Conservation (phyloP, 257 asterid genomes). For the Paulownia fortunei region DNA sequence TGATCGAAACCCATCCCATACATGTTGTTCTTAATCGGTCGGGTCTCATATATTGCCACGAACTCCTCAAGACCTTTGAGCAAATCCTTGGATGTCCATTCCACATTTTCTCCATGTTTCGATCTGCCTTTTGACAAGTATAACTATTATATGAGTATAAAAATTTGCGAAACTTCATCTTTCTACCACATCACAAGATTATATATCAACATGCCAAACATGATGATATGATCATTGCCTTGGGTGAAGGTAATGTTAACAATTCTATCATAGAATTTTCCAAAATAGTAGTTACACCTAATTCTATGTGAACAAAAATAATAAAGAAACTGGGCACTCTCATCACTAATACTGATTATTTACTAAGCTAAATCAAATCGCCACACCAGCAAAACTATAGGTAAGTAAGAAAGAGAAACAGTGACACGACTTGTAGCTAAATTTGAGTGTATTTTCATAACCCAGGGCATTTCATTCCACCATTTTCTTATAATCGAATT, state of each 20-base stretch:
- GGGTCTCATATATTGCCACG: constrained; percentile 81
- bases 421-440: neutral
- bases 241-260: neutral
- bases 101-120: constrained; percentile 91
- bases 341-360: constrained; percentile 1
- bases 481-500: neutral
- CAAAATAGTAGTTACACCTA: neutral
- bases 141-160: constrained; percentile 54
- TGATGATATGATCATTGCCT: neutral
- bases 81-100: constrained; percentile 92
- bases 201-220: neutral
- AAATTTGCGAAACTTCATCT: constrained; percentile 25
- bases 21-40: constrained; percentile 94
- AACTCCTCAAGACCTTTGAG: constrained; percentile 88
- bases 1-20: constrained; percentile 98
- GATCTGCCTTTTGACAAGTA: constrained; percentile 99
- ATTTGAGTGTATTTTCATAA: constrained; percentile 1
- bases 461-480: neutral
- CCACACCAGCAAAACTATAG: constrained; percentile 15
- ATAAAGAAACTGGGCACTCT: neutral
- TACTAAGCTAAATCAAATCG: constrained; percentile 15
- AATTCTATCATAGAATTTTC: neutral
- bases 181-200: constrained; percentile 1
- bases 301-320: neutral
- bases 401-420: neutral